Base-by-base conservation (phyloP, 352 stramenopile species). In the Phytophthora agathidicida region DNA sequence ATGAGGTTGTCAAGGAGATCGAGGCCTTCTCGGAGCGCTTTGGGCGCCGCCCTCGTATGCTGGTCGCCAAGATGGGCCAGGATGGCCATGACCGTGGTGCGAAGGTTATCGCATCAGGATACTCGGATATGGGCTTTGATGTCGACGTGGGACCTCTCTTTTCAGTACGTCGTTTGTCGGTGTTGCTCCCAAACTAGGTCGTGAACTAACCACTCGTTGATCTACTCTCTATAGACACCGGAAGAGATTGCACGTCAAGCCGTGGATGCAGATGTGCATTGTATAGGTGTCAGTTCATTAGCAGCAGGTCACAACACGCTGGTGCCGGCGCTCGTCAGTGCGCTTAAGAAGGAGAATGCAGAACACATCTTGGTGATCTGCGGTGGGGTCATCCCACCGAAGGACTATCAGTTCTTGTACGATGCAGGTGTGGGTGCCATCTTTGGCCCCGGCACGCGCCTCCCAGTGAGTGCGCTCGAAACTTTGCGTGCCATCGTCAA, bases 101-200 rank as follows among this genome's bases (percentile, higher is more conserved):
- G 22, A 99, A 98, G 65, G 94, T 99, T 11, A 98, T 99, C 66
- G 95, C 96, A 3, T 97, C 80, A 50, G 96, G 96, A 16, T 98
- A 98, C 62, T 96, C 89, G 16, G 97, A 99, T 71, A 75, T 99
- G 56, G 97, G 97, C 17, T 99, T 98, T 66, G 97, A 99, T 80
- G 97, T 99, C 16, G 97, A 99, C 62, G 91, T 99, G 39, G 96
- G 96, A 10, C 93, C 96, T 37, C 71, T 99, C 17, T 99, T 99
- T 68, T 93, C 95, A 69, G 72, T 85, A 71, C 35, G 70, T 68
- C 36, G 11, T 28, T 53, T 16, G 0, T 45, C 6, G 7, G 13
- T 41, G 13, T 6, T 39, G 45, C 1, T 42, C 20, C 9, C 17
- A 36, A 26, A 30, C 16, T 16, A 7, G 1, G 19, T 4, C 39